Conservation (phyloP, 305 asterid species). For the Fraxinus albicans region DNA sequence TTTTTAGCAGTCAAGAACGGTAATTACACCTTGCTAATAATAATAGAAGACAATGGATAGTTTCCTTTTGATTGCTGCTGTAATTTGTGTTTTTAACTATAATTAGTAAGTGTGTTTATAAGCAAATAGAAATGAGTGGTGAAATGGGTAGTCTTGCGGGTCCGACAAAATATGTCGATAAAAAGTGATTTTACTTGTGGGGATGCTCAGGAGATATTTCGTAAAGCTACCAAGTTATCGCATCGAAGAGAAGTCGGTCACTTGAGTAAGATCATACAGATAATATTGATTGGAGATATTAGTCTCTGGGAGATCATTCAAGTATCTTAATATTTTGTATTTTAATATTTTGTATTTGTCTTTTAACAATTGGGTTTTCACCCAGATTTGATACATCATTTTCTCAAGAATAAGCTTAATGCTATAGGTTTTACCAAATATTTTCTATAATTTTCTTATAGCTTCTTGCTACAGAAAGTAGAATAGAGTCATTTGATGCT, state of each 20-base stretch:
- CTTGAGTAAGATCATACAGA: not conserved
- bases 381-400: not conserved
- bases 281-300: not conserved
- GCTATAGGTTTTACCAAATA: not conserved
- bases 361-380: not conserved
- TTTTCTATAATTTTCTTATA: not conserved
- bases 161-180: too few relatives aligned
- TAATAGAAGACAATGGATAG: not conserved
- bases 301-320: not conserved
- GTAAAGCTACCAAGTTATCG: not conserved
- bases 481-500: too few relatives aligned
- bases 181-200: not conserved
- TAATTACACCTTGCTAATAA: not conserved
- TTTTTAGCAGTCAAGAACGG: not conserved
- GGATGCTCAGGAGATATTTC: not conserved
- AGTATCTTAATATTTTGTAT: conserved; percentile 7
- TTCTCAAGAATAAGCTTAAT: conserved; percentile 5
- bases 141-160: too few relatives aligned
- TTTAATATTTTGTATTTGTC: conserved; percentile 9
- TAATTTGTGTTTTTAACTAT: not conserved
- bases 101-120: not conserved
- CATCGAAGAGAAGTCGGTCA: not conserved
- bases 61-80: not conserved
- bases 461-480: conserved; percentile 9
- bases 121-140: too few relatives aligned